Percentiles rank a stretch among this genome's conserved stretches.
Conservation (phyloP, 2,329 filamentous ascomycete genomes). For the Cladorrhinum sp. region DNA sequence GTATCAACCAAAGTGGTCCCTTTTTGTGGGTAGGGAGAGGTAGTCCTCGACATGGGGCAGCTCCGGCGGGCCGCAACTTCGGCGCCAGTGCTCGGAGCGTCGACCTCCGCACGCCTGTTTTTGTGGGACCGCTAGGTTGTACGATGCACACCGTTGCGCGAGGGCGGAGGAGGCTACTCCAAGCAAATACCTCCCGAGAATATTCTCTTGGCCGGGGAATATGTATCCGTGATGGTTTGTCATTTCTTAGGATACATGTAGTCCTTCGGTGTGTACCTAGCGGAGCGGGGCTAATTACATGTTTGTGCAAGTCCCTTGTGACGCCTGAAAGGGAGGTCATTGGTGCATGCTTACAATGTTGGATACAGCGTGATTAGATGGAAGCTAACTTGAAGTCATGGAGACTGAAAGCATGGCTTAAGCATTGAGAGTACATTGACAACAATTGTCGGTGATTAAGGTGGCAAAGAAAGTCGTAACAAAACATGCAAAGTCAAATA, state of each 20-base stretch:
- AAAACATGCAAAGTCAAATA: too few relatives aligned
- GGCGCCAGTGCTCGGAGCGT: slow-evolving; percentile 17
- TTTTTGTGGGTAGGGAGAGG: neutral
- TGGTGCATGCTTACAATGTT: too few relatives aligned
- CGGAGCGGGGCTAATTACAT: neutral
- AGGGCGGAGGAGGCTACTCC: neutral
- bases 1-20: neutral
- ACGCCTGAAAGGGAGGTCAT: too few relatives aligned
- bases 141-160: neutral
- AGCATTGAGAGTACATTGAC: too few relatives aligned
- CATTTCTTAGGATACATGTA: neutral
- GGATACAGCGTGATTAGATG: too few relatives aligned
- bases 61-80: slow-evolving; percentile 9
- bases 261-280: neutral
- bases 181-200: neutral
- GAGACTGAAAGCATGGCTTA: too few relatives aligned
- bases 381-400: too few relatives aligned
- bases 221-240: neutral
- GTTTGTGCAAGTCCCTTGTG: neutral
- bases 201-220: neutral
- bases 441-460: too few relatives aligned
- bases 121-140: neutral
- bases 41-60: neutral
- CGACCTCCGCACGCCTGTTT: slow-evolving; percentile 6
- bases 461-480: too few relatives aligned